Conservation (phyloP, 1,284 basidiomycete species). For the Cryptococcus depauperatus region DNA sequence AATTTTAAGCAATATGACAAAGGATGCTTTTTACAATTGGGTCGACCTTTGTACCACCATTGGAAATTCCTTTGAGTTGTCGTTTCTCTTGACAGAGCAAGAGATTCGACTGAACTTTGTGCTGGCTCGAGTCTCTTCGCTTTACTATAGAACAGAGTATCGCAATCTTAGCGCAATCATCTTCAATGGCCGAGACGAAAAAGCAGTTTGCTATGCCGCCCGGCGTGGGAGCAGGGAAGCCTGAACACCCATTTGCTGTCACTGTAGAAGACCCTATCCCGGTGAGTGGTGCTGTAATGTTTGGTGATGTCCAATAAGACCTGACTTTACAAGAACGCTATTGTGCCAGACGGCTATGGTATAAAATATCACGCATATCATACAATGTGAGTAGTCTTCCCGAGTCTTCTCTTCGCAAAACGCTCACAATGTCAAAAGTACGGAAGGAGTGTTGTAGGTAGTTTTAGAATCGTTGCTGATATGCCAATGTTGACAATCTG, state of each 20-base stretch:
- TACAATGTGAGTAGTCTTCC: slow-evolving; percentile 24
- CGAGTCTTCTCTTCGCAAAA: background rate
- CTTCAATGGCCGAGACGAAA: slow-evolving; percentile 7
- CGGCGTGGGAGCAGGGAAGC: slow-evolving; percentile 29
- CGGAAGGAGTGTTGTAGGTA: slow-evolving; percentile 38
- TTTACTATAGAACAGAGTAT: too few species aligned
- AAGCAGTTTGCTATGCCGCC: slow-evolving; percentile 18
- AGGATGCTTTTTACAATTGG: too few species aligned
- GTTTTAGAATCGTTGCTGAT: background rate
- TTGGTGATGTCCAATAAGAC: background rate
- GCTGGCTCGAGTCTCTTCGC: too few species aligned
- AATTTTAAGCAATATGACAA: too few species aligned
- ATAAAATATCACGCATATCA: slow-evolving; percentile 41
- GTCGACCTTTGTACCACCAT: too few species aligned
- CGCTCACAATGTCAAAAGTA: slow-evolving; percentile 13
- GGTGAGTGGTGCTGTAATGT: slow-evolving; percentile 15
- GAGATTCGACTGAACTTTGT: too few species aligned
- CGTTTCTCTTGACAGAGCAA: too few species aligned
- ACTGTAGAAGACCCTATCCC: slow-evolving; percentile 34
- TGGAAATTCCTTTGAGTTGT: too few species aligned
- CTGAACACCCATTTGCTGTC: slow-evolving; percentile 35
- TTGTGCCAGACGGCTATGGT: slow-evolving; percentile 37
- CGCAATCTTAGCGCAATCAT: too few species aligned
- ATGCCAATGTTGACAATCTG: background rate
- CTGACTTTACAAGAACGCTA: slow-evolving; percentile 26